Percentiles rank a stretch among this genome's conserved stretches.
phyloP scores from a whole-genome alignment of 768 basidiomycete species.

The Tricholoma matsutake region DNA sequence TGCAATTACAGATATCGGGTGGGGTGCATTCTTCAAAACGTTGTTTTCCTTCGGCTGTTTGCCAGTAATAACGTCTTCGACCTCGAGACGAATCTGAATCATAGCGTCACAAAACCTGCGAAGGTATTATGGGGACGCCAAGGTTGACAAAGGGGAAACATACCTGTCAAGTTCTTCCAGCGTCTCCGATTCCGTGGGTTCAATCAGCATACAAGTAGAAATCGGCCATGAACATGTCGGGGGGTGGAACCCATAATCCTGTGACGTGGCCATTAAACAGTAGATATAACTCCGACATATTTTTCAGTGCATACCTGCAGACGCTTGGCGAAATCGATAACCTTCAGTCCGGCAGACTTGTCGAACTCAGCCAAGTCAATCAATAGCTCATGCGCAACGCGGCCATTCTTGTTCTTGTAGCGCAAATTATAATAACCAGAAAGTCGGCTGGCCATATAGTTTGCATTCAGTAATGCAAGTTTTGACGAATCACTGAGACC shows the following conservation, averaged over 20 bases:
- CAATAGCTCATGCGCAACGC: slow-evolving; percentile 93
- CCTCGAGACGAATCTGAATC: slow-evolving; percentile 93
- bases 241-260: slow-evolving; percentile 94
- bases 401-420: slow-evolving; percentile 86
- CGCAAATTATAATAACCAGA: slow-evolving; percentile 80
- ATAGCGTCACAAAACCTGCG: slow-evolving; percentile 95
- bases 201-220: slow-evolving; percentile 95
- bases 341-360: slow-evolving; percentile 84
- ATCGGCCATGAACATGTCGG: slow-evolving; percentile 99
- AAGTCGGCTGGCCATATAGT: slow-evolving; percentile 93
- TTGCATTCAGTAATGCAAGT: slow-evolving; percentile 89
- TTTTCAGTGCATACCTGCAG: slow-evolving; percentile 56
- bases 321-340: slow-evolving; percentile 95
- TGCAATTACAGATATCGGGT: slow-evolving; percentile 73
- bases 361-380: slow-evolving; percentile 97
- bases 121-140: background rate
- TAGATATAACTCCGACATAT: background rate
- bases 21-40: slow-evolving; percentile 90
- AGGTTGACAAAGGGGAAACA: slow-evolving; percentile 8
- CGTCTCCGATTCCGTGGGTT: slow-evolving; percentile 95
- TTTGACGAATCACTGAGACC: slow-evolving; percentile 86
- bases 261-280: background rate
- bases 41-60: slow-evolving; percentile 92
- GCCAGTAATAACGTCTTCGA: slow-evolving; percentile 80
- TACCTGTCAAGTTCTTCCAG: slow-evolving; percentile 89